Base-by-base conservation (phyloP, 495 filamentous ascomycete genomes). In the Terfezia boudieri region DNA sequence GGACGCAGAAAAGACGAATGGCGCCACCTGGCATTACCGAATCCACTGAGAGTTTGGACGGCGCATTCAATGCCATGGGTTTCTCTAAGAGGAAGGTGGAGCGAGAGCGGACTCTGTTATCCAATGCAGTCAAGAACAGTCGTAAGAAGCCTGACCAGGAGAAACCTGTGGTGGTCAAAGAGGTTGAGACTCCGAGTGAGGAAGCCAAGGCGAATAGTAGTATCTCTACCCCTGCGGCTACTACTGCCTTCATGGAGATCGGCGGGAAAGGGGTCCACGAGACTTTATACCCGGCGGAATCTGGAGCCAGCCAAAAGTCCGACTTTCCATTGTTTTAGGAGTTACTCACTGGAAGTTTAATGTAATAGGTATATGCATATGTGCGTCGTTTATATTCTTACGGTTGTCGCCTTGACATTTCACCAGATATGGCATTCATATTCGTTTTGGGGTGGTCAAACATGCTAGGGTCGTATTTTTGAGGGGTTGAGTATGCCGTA, bases 21-120 rank as follows among this genome's bases (percentile, higher is more conserved):
- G 74, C 73, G 52, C 69, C 76, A 7, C 26, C 26, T 32, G 26
- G 26, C 26, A 32, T 32, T 32, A 77, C 75, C 46, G 92, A 96
- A 64, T 94, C 87, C 66, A 94, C 86, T n/a, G 89, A 92, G 60
- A 86, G 86, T 32, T 73, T 99, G 16, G 85, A 88, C 0, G 83
- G 82, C 16, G 84, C 83, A 12, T 72, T 98, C 58, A 79, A 75
- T 22, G 75, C 78, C 36, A 73, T 98, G 22, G 88, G 89, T 58
- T 87, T 98, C 67, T 79, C 78, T 11, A 82, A 82, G 60, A 78
- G 88, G 53, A 90, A 87, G 62, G 67, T 83, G 1, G 68, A 72
- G 22, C 76, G 90, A 5, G 84, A 96, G 67, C 79, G 90, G 16
- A 98, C 90, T 0, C 70, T 98, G 14, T 71, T 96, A 38, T 66